Conservation (phyloP, 768 basidiomycete genomes). For the Sporobolomyces roseus region DNA sequence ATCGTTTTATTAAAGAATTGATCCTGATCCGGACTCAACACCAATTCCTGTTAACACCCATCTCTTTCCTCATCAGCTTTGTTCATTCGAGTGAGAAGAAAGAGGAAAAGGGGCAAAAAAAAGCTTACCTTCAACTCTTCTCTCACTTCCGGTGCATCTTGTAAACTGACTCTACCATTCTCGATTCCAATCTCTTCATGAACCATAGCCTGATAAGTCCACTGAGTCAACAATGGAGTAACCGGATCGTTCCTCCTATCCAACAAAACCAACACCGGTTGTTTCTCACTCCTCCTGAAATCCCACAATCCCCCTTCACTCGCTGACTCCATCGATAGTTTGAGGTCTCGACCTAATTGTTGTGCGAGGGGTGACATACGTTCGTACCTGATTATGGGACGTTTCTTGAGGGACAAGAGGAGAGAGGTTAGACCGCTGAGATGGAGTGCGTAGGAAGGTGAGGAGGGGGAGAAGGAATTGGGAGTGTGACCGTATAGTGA, state of each 20-base stretch:
- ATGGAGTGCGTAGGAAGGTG: conserved; percentile 43
- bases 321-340: neutral
- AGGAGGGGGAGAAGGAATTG: conserved; percentile 62
- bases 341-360: conserved; percentile 75
- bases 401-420: conserved; percentile 90
- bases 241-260: conserved; percentile 96
- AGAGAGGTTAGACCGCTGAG: conserved; percentile 54
- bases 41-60: conserved; percentile 78
- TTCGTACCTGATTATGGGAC: conserved; percentile 89
- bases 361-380: conserved; percentile 87
- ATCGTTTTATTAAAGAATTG: conserved; percentile 88
- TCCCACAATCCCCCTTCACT: conserved; percentile 65
- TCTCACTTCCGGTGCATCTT: conserved; percentile 74
- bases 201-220: conserved; percentile 99
- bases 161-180: conserved; percentile 85
- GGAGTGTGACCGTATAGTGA: too few species aligned
- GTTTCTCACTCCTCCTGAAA: conserved; percentile 80
- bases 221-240: conserved; percentile 90
- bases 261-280: conserved; percentile 83
- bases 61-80: too few species aligned
- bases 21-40: conserved; percentile 83
- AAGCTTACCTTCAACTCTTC: conserved; percentile 70
- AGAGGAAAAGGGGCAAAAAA: too few species aligned
- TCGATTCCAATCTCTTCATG: conserved; percentile 90
- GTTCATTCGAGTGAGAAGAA: neutral